Evolutionary conservation across 495 filamentous ascomycete genomes (phyloP), one percentile per base, ranked within the genome.

Genomic region (Eremomyces bilateralis): DNA sequence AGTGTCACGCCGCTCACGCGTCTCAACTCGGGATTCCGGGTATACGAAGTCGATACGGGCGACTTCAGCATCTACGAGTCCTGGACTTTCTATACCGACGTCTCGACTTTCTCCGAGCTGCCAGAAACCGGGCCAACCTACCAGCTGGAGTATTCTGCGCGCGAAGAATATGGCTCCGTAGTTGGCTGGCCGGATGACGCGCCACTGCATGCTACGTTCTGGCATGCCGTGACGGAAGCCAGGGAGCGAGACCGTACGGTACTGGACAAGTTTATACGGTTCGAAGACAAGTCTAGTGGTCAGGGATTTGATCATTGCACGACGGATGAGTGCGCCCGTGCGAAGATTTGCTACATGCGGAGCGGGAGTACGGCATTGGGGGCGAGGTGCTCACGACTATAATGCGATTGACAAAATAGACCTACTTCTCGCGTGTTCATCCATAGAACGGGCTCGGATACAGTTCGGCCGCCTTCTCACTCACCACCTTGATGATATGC

Each of bases 271-370:
- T 67, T 68, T 31, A 72, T 67, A 41, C 56, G 53, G 11, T 61
- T 59, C 35, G 62, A 72, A 44, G 68, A 68, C 2, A 67, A 64
- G 43, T 48, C 40, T 35, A 66, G 61, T 31, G 49, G 63, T 2
- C 50, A 50, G 43, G 64, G 56, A 12, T n/a, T n/a, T n/a, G 65
- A 65, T 0, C 57, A 57, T 15, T 73, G 69, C 37, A 60, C 56
- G 11, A 67, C 48, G 25, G 43, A 37, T 1, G 60, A 47, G 11
- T 73, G 68, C 42, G 54, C 56, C 15, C 35, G 42, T 29, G 64
- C 66, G 1, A 71, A 70, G 53, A 52, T 73, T 13, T 73, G 69
- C 35, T 71, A 72, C 40, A 71, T 71, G 53, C 48, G 67, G 4
- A 64, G 59, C 51, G 67, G 65, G 3, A 67, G 62, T 47, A 54